phyloP scores from a whole-genome alignment of 2,329 filamentous ascomycete species.

The Ascochyta rabiei region DNA sequence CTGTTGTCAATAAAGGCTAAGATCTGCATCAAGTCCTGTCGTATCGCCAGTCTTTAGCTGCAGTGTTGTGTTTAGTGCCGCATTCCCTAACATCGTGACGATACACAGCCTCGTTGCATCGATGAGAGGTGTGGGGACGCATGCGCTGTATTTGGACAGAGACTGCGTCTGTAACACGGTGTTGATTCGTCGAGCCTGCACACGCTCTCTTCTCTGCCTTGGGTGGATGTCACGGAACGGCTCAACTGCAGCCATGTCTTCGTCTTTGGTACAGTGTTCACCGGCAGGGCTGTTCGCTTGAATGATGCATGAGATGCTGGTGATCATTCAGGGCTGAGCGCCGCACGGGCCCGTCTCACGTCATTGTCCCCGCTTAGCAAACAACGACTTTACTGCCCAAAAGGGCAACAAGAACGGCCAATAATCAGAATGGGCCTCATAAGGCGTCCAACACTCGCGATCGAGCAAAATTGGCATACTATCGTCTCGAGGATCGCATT shows the following conservation, averaged over 20 bases:
- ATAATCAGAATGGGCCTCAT: background rate
- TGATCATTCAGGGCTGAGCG: background rate
- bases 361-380: slow-evolving; percentile 1
- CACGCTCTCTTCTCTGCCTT: background rate
- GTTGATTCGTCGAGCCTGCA: background rate
- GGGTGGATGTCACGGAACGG: background rate
- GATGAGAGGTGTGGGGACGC: too few species aligned
- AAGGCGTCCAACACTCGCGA: slow-evolving; percentile 2
- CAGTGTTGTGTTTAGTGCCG: too few species aligned
- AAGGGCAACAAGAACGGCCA: slow-evolving; percentile 5
- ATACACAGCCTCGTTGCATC: too few species aligned
- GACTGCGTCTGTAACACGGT: background rate
- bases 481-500: background rate
- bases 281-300: background rate
- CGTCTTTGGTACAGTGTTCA: background rate
- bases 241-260: background rate
- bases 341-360: slow-evolving; percentile 2
- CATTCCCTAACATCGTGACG: too few species aligned
- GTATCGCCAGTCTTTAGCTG: too few species aligned
- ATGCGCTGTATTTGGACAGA: too few species aligned
- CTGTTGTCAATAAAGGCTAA: too few species aligned
- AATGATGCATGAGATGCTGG: background rate
- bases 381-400: background rate
- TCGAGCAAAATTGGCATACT: background rate
- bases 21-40: too few species aligned